Base-by-base conservation (phyloP, 75 land plant species). In the Pinus tabuliformis region DNA sequence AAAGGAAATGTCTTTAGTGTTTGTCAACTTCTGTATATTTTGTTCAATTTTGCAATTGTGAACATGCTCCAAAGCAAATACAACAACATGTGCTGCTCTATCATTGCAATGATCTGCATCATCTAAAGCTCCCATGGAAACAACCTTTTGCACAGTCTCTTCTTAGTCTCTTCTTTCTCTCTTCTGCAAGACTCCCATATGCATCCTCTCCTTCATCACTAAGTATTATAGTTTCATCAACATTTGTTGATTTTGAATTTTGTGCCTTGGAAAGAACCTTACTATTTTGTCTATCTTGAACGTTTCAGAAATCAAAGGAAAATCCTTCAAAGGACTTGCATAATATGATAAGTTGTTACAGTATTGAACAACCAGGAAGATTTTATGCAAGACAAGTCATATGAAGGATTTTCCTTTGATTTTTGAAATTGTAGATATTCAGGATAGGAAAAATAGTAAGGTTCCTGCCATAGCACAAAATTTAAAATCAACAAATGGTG, bases 131-230 rank as follows among this genome's bases (percentile, higher is more conserved):
- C 70, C 8, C 45, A 17, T n/a, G 3, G 49, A 36, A 17, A 15
- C 70, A 66, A 18, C n/a, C n/a, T 66, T 39, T 37, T 37, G 45
- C 49, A 37, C 7, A 9, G 1, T 39, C 39, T 66, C 66, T 39
- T 66, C 45, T 39, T n/a, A n/a, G n/a, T n/a, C n/a, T 42, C 37
- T 4, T 42, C n/a, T 5, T 66, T 16, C 13, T 66, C 33, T 30
- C 66, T 39, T 66, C 45, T 39, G 22, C 33, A 39, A 39, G 20
- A 66, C 39, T 39, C 3, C 4, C 18, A 54, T 68, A 33, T 21
- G 5, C 16, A 68, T 4, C 30, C 12, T 70, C 79, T 68, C 57
- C 73, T 57, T 77, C 79, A 77, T 8, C 79, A 70, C 74, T 77
- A 56, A 77, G 79, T 9, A 77, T 0, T 68, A 68, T 77, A 52